Conservation (phyloP, 1,284 basidiomycete species). For the Ganoderma lucidum region DNA sequence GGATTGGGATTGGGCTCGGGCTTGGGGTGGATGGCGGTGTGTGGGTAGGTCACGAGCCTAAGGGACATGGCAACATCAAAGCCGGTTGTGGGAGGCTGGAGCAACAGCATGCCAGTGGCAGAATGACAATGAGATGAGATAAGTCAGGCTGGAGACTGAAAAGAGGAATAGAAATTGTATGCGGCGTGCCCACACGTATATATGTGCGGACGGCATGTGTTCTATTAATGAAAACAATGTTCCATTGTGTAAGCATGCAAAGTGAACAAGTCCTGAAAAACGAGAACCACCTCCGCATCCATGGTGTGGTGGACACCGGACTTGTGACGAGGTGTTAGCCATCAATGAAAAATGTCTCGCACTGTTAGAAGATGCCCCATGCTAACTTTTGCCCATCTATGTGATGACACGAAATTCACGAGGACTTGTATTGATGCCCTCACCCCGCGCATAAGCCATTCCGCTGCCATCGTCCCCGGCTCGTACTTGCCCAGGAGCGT, state of each 20-base stretch:
- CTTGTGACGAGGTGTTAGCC: neutral
- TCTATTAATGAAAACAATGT: neutral
- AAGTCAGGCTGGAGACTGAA: no score
- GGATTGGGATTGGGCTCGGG: neutral
- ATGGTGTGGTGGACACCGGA: neutral
- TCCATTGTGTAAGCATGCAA: neutral
- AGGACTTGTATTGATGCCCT: constrained; percentile 41
- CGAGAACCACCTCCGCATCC: no score
- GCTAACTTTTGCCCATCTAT: no score
- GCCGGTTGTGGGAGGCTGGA: neutral
- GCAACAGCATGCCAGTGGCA: neutral
- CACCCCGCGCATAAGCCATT: constrained; percentile 42
- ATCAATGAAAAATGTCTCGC: neutral
- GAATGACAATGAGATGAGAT: neutral
- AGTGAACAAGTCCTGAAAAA: no score
- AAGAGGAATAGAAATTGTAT: no score
- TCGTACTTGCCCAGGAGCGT: constrained; percentile 31
- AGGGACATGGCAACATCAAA: neutral
- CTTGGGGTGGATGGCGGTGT: neutral
- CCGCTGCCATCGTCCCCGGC: constrained; percentile 38
- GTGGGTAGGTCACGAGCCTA: neutral
- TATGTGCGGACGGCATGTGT: neutral
- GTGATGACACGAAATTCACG: neutral
- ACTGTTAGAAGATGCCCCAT: no score
- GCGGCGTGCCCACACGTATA: neutral